Base-by-base conservation (phyloP, 257 asterid genomes). In the Solanum appendiculatum region DNA sequence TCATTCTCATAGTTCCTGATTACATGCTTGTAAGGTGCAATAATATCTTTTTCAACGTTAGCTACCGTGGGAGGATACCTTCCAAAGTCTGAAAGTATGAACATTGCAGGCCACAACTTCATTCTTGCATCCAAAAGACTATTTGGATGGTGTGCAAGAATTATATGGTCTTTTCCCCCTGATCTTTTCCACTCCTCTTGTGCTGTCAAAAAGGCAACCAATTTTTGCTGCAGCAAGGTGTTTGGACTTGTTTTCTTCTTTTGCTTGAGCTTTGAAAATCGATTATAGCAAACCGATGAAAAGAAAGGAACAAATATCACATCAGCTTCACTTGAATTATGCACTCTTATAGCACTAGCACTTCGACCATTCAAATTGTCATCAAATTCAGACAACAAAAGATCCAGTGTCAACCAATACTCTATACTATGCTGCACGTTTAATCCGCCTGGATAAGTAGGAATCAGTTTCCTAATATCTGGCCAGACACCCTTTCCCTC, bases 361-460 rank as follows among this genome's bases (percentile, higher is more conserved):
- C 89, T 91, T 44, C 95, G 93, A 31, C 91, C 92, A 9, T 84
- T 75, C 74, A 87, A 82, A 87, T 91, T 85, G 3, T 54, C 86
- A 21, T 92, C 80, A 68, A 88, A 83, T 78, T 97, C 97, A 4
- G 99, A 94, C 89, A 31, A 90, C 84, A 97, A 87, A 58, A 95
- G 95, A 89, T 97, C 98, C 90, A 97, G 89, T 63, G 98, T 94
- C 40, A 97, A 91, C 99, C 98, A 97, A 87, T 94, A 95, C 81
- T 94, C 99, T 89, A 97, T 94, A 87, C 99, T 97, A 54, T 97
- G 99, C 93, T 97, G 99, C 93, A 94, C 88, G 89, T 97, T 97
- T 74, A 97, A 85, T 29, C 99, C 99, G 42, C 98, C 98, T 0
- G 99, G 98, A 86, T 97, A 97, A 2, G 74, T 85, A 12, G 99